Conservation (phyloP, 2,329 filamentous ascomycete genomes). For the Botryotinia calthae region DNA sequence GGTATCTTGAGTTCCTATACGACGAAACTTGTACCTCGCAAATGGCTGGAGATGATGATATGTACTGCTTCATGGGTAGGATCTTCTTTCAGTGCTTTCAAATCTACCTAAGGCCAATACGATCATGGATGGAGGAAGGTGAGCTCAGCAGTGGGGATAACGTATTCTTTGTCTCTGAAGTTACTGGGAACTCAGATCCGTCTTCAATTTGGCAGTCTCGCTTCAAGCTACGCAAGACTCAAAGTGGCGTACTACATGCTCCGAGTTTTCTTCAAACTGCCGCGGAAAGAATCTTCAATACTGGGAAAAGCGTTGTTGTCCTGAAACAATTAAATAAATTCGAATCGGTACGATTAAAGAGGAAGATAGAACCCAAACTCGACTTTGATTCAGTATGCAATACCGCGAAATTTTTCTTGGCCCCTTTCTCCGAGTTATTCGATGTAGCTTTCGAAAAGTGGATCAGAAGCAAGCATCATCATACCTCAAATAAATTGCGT, state of each 20-base stretch:
- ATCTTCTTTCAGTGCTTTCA: slow-evolving; percentile 81
- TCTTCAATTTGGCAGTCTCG: slow-evolving; percentile 73
- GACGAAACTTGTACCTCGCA: slow-evolving; percentile 68
- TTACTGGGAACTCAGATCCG: slow-evolving; percentile 54
- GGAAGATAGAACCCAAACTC: slow-evolving; percentile 47
- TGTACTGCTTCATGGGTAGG: slow-evolving; percentile 62
- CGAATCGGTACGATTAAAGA: slow-evolving; percentile 39
- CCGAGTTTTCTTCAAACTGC: slow-evolving; percentile 73
- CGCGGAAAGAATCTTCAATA: slow-evolving; percentile 72
- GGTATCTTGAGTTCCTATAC: slow-evolving; percentile 77
- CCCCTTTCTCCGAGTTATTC: slow-evolving; percentile 75
- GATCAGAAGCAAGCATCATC: slow-evolving; percentile 71
- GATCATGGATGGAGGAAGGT: slow-evolving; percentile 81
- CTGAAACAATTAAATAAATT: slow-evolving; percentile 67
- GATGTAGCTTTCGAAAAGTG: slow-evolving; percentile 68
- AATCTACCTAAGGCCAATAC: slow-evolving; percentile 77
- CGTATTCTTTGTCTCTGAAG: slow-evolving; percentile 71
- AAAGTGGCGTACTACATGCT: slow-evolving; percentile 60
- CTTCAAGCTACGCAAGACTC: slow-evolving; percentile 63
- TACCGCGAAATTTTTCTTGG: slow-evolving; percentile 46
- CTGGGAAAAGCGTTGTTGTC: slow-evolving; percentile 85
- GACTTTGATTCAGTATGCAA: slow-evolving; percentile 57
- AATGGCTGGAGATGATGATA: slow-evolving; percentile 58
- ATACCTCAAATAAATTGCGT: slow-evolving; percentile 65
- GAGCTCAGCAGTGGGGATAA: slow-evolving; percentile 63